Evolutionary conservation across 768 basidiomycete genomes (phyloP), one percentile per base, ranked within the genome.

Genomic region (Pleurotus salmoneostramineus): DNA sequence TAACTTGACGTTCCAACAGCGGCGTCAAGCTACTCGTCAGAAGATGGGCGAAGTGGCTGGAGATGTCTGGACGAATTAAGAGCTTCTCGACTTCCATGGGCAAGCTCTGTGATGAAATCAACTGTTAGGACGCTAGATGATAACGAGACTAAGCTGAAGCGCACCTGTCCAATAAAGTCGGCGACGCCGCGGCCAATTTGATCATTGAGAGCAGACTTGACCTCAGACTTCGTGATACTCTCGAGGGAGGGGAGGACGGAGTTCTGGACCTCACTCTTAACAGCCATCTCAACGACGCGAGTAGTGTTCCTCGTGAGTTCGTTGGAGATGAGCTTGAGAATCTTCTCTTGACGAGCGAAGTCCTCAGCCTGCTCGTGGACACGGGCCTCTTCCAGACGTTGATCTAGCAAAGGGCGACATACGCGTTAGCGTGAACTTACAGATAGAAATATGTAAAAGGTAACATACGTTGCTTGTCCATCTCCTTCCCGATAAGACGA

Each of bases 271-370:
- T 93, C 92, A 54, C 75, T 78, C 75, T 92, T 93, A 66, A 94
- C 88, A 11, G 91, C 93, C 80, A 88, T 81, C 74, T 95, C 93
- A 45, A 95, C 93, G 49, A 93, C 89, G 10, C 91, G 83, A 7
- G 91, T 91, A 8, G 92, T 94, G 63, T 93, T 93, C 72, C 89
- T 85, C 6, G 89, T 93, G 51, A 94, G 77, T 70, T 93, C 90
- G 1, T 83, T 89, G 21, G 91, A 93, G 63, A 94, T 93, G 56
- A 94, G 75, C 73, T 93, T 93, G 65, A 94, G 75, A 60, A 94
- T 91, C 70, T 89, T 92, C 73, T 95, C 93, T 71, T 95, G 91
- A 11, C 92, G 84, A 40, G 84, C 77, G 60, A 91, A 91, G 66
- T 93, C 91, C 61, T 88, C 88, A 7, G 84, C 79, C 66, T 91